Conservation (phyloP, 257 asterid genomes). For the Solanum ossicruentum region DNA sequence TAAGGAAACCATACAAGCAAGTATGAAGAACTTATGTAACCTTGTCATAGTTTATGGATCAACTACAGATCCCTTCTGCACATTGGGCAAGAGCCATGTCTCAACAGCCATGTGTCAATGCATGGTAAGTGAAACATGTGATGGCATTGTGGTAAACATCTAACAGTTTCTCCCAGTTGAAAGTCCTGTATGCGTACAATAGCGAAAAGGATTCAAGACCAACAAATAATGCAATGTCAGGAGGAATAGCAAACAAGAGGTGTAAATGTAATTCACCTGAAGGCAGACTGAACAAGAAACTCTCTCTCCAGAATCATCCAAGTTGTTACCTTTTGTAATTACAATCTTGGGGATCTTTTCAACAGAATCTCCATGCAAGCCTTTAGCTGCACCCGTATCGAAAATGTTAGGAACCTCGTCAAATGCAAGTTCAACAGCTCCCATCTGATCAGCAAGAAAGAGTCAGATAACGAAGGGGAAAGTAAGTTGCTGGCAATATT, state of each 20-base stretch:
- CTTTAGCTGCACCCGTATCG: conserved; percentile 87
- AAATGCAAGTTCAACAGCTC: conserved; percentile 68
- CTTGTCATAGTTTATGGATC: background rate
- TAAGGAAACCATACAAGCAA: conserved; percentile 24
- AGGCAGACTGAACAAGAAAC: conserved; percentile 94
- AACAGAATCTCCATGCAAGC: conserved; percentile 67
- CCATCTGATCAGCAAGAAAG: conserved; percentile 47
- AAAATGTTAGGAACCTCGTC: conserved; percentile 74
- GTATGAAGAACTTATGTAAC: conserved; percentile 24
- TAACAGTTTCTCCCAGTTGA: conserved; percentile 74
- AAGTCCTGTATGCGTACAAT: conserved; percentile 42
- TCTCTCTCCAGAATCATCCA: conserved; percentile 68
- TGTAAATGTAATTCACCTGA: conserved; percentile 38
- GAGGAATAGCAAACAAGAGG: background rate
- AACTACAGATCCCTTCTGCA: conserved; percentile 87
- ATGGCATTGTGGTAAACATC: conserved; percentile 80
- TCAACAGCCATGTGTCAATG: conserved; percentile 88
- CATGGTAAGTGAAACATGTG: conserved; percentile 93
- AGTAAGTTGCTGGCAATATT: background rate
- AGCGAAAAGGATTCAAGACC: background rate
- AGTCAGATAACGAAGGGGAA: background rate
- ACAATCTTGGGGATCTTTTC: conserved; percentile 78
- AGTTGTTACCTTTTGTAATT: conserved; percentile 36
- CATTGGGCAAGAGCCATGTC: conserved; percentile 97
- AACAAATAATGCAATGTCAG: background rate